phyloP scores from a whole-genome alignment of 192 early-diverging fungal species.

The Coemansia sp. region DNA sequence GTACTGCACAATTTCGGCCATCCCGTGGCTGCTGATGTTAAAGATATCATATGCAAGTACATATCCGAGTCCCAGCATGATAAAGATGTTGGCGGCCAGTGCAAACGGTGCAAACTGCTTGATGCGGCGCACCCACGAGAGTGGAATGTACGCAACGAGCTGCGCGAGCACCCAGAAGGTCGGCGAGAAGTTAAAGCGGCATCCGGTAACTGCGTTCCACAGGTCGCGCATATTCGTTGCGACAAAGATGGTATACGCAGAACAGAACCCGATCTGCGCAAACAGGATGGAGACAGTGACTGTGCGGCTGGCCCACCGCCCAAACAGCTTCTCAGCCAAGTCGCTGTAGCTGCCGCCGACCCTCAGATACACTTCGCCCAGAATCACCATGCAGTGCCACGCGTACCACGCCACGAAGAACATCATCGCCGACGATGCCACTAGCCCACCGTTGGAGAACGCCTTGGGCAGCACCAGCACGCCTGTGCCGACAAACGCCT shows the following conservation, averaged over 20 bases:
- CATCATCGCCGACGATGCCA: conserved; percentile 58
- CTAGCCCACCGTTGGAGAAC: conserved; percentile 74
- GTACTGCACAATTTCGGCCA: conserved; percentile 68
- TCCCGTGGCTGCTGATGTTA: conserved; percentile 25
- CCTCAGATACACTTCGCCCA: conserved; percentile 61
- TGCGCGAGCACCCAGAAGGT: conserved; percentile 79
- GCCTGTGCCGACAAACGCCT: conserved; percentile 84
- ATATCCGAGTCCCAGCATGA: conserved; percentile 83
- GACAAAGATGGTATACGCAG: conserved; percentile 88
- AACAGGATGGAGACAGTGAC: conserved; percentile 67
- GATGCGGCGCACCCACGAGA: conserved; percentile 89
- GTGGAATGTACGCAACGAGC: conserved; percentile 73
- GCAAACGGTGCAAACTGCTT: conserved; percentile 85
- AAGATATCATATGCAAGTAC: conserved; percentile 76
- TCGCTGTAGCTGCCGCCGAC: conserved; percentile 68
- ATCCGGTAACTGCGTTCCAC: conserved; percentile 67
- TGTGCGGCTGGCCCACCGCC: conserved; percentile 56
- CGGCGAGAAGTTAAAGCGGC: conserved; percentile 60
- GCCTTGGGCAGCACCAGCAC: conserved; percentile 71
- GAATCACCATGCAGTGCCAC: conserved; percentile 62
- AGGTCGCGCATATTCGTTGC: conserved; percentile 75
- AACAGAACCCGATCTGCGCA: conserved; percentile 83
- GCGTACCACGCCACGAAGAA: conserved; percentile 61
- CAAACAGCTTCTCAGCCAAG: conserved; percentile 62
- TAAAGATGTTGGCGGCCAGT: conserved; percentile 89